phyloP scores from a whole-genome alignment of 2,329 filamentous ascomycete genomes.

The Penicillium sp. region DNA sequence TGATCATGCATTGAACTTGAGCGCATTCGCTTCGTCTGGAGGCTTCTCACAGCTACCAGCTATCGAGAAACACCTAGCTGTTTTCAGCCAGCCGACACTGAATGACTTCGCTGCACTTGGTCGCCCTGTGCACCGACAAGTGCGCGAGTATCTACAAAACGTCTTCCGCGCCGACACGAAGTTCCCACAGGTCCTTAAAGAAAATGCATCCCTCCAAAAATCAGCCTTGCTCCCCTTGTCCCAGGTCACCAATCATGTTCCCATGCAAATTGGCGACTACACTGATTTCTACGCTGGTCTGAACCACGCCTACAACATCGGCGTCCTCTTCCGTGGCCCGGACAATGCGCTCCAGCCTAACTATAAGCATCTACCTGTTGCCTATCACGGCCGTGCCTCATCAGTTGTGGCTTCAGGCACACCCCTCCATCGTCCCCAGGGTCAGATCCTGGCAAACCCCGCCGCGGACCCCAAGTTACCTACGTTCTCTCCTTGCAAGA shows the following conservation, averaged over 20 bases:
- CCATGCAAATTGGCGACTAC: slow-evolving; percentile 77
- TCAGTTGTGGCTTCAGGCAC: slow-evolving; percentile 74
- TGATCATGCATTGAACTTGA: slow-evolving; percentile 67
- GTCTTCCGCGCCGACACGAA: slow-evolving; percentile 61
- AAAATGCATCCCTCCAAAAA: slow-evolving; percentile 58
- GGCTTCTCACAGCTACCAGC: slow-evolving; percentile 59
- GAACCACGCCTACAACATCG: slow-evolving; percentile 73
- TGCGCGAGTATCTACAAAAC: slow-evolving; percentile 66
- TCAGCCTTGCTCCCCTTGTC: slow-evolving; percentile 58
- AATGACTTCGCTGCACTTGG: slow-evolving; percentile 74
- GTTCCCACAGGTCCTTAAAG: slow-evolving; percentile 59
- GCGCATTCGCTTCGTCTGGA: slow-evolving; percentile 56
- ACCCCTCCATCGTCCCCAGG: slow-evolving; percentile 67
- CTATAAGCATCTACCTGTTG: slow-evolving; percentile 77
- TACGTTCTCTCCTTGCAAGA: slow-evolving; percentile 60
- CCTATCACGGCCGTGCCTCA: slow-evolving; percentile 75
- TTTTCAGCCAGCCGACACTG: slow-evolving; percentile 64
- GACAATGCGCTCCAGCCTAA: slow-evolving; percentile 74
- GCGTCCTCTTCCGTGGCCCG: slow-evolving; percentile 68
- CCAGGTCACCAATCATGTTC: slow-evolving; percentile 64
- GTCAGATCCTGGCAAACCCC: slow-evolving; percentile 69
- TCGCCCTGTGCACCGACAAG: slow-evolving; percentile 62
- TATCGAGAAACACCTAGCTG: slow-evolving; percentile 56
- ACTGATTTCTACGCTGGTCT: slow-evolving; percentile 81
- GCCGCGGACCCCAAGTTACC: slow-evolving; percentile 60